These are phyloP conservation scores for Candida railenensis DNA, from an alignment of 805 yeast genomes.

Conservation along the genomic window DNA sequence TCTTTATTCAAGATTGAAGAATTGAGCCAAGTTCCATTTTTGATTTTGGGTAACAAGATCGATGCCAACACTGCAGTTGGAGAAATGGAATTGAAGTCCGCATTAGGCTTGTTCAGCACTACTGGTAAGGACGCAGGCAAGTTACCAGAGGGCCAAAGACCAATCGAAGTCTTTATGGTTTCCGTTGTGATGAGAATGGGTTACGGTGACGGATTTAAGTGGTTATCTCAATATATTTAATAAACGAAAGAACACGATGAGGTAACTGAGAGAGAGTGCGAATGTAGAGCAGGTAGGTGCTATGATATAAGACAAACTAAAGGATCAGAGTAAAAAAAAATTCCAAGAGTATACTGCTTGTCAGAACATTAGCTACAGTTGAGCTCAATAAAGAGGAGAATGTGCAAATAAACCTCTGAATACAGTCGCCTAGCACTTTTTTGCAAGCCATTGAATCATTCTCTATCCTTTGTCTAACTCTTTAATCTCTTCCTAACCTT, in stretches of 20 bases:
- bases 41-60: constrained; percentile 93
- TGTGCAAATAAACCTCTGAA: too few species aligned
- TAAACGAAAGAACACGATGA: neutral
- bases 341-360: too few species aligned
- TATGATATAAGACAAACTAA: too few species aligned
- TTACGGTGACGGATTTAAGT: constrained; percentile 96
- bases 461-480: too few species aligned
- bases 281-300: too few species aligned
- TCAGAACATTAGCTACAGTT: too few species aligned
- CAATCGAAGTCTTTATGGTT: constrained; percentile 96
- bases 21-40: constrained; percentile 83
- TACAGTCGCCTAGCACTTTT: too few species aligned
- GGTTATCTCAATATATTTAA: constrained; percentile 94
- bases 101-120: constrained; percentile 77
- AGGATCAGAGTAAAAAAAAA: too few species aligned
- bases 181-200: constrained; percentile 99
- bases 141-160: constrained; percentile 74
- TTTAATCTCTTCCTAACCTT: too few species aligned
- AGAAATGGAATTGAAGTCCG: constrained; percentile 90
- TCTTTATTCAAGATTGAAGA: constrained; percentile 92
- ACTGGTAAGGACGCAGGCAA: constrained; percentile 79
- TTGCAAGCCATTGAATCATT: too few species aligned
- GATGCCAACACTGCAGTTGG: constrained; percentile 93
- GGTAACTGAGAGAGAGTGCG: too few species aligned
- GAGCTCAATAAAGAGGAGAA: too few species aligned